Evolutionary conservation across 352 stramenopile genomes (phyloP).

Genomic region (Phytophthora syringae): DNA sequence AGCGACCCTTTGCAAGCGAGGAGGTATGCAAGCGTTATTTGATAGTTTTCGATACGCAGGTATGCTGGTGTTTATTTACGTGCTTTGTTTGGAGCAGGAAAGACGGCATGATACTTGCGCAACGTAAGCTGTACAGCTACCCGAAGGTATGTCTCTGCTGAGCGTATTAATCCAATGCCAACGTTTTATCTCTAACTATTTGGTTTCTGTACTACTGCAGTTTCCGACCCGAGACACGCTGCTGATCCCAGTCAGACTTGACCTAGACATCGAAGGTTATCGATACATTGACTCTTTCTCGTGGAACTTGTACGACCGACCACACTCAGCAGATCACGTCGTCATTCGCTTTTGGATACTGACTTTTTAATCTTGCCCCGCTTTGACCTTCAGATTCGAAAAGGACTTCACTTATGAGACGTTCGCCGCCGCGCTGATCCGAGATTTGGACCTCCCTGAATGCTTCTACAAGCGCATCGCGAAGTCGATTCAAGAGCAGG

Average conservation of each 20-base stretch:
- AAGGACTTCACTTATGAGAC: constrained; percentile 80
- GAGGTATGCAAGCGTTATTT: constrained; percentile 33
- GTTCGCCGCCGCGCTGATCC: constrained; percentile 70
- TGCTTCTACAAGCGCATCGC: constrained; percentile 76
- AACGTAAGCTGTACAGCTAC: constrained; percentile 77
- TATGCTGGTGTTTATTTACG: background rate
- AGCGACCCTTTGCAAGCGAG: constrained; percentile 49
- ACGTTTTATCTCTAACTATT: background rate
- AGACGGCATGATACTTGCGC: constrained; percentile 43
- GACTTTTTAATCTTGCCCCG: background rate
- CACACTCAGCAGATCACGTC: background rate
- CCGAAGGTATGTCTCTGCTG: constrained; percentile 58
- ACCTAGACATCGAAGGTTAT: constrained; percentile 82
- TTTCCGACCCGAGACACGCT: constrained; percentile 55
- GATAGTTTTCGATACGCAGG: background rate
- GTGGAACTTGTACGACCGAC: constrained; percentile 66
- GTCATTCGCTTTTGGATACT: background rate
- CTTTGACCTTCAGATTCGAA: constrained; percentile 51
- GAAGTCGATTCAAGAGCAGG: constrained; percentile 67
- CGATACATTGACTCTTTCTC: constrained; percentile 86
- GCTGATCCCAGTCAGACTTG: constrained; percentile 75
- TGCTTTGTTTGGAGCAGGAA: constrained; percentile 24
- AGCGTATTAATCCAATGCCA: background rate
- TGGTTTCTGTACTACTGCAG: constrained; percentile 20
- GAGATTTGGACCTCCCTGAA: constrained; percentile 76